Conservation (phyloP, 192 early-diverging fungal species). For the Backusella macrospora region DNA sequence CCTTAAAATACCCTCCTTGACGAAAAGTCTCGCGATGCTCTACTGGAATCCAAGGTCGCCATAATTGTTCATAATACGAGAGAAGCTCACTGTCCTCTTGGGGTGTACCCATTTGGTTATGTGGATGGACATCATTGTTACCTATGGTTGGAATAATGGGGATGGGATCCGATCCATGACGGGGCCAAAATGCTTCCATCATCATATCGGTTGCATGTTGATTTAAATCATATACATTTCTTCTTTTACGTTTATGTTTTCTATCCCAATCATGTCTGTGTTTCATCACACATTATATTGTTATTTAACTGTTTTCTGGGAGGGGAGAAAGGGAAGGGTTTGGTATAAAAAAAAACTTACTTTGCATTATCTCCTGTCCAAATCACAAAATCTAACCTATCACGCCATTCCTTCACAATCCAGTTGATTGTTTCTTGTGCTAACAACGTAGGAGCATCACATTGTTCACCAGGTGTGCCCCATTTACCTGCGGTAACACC, state of each 20-base stretch:
- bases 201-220: slow-evolving; percentile 11
- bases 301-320: not conserved
- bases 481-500: slow-evolving; percentile 42
- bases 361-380: slow-evolving; percentile 75
- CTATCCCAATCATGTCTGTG: slow-evolving; percentile 24
- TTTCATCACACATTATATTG: too few species aligned
- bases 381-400: slow-evolving; percentile 66
- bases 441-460: slow-evolving; percentile 59
- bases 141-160: slow-evolving; percentile 52
- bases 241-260: slow-evolving; percentile 7
- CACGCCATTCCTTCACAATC: slow-evolving; percentile 41
- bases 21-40: slow-evolving; percentile 63
- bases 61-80: slow-evolving; percentile 35
- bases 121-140: slow-evolving; percentile 76
- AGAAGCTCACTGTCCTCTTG: not conserved
- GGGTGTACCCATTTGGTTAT: slow-evolving; percentile 52
- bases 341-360: slow-evolving; percentile 30
- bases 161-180: not conserved
- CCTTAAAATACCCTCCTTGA: slow-evolving; percentile 64
- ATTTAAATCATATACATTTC: slow-evolving; percentile 14
- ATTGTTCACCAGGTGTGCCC: slow-evolving; percentile 57
- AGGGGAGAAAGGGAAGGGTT: not conserved
- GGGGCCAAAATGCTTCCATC: slow-evolving; percentile 15
- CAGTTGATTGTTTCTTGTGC: slow-evolving; percentile 60
- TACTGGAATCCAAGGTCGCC: slow-evolving; percentile 59